Percentiles rank a stretch among this genome's conserved stretches.
These are phyloP conservation scores for Xylariaceae sp. DNA, from an alignment of 2,329 filamentous ascomycete genomes.

Conservation along the genomic window DNA sequence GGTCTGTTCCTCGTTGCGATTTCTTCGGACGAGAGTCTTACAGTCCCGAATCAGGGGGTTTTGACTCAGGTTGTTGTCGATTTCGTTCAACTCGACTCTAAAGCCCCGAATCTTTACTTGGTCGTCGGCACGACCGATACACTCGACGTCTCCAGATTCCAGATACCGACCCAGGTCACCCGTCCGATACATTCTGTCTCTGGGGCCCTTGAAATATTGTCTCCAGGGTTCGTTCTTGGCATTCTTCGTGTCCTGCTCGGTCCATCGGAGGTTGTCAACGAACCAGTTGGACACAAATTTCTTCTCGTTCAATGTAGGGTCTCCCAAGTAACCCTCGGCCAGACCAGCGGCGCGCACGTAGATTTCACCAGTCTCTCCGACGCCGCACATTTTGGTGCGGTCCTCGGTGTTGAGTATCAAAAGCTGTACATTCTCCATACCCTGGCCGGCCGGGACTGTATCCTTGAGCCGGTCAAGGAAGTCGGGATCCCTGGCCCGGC, in stretches of 20 bases:
- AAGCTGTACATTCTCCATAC: conserved; percentile 86
- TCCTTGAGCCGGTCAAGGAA: conserved; percentile 49
- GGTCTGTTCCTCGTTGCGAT: conserved; percentile 78
- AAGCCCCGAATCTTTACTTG: conserved; percentile 97
- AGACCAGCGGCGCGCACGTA: conserved; percentile 64
- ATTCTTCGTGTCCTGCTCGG: conserved; percentile 53
- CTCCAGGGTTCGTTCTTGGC: conserved; percentile 66
- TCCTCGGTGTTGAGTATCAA: conserved; percentile 64
- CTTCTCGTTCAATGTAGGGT: conserved; percentile 54
- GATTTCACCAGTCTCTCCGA: conserved; percentile 81
- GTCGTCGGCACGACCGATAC: conserved; percentile 71
- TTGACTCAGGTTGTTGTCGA: conserved; percentile 74
- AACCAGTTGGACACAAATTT: conserved; percentile 90
- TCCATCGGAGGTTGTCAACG: conserved; percentile 66
- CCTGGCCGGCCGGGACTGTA: conserved; percentile 74
- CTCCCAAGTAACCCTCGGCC: conserved; percentile 57
- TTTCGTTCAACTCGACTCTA: conserved; percentile 89
- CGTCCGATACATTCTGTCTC: conserved; percentile 80
- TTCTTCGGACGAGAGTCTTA: conserved; percentile 76
- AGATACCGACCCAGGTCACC: conserved; percentile 69
- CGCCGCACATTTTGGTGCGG: conserved; percentile 62
- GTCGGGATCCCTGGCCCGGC: conserved; percentile 54
- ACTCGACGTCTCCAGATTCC: conserved; percentile 17
- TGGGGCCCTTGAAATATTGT: conserved; percentile 69
- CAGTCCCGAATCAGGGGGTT: conserved; percentile 75